Evolutionary conservation across 495 filamentous ascomycete species (phyloP).

Genomic region (Jackrogersella multiformis): DNA sequence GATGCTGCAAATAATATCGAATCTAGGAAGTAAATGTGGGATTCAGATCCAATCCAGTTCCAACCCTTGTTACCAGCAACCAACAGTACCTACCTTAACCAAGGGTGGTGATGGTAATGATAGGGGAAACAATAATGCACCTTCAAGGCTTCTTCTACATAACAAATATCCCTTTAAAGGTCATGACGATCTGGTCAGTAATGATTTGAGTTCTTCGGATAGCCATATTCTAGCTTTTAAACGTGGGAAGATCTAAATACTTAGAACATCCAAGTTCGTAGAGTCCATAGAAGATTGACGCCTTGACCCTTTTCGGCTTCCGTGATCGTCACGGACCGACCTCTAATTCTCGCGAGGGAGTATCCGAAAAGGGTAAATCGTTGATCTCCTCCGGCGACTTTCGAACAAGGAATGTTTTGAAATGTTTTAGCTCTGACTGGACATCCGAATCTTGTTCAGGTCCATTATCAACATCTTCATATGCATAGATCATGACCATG

Average conservation of each 20-base stretch:
- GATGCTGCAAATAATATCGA: constrained; percentile 35
- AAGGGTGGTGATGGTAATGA: constrained; percentile 1
- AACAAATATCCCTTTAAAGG: not conserved
- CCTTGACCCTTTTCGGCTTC: constrained; percentile 29
- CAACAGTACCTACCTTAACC: not conserved
- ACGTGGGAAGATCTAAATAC: not conserved
- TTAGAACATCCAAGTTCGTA: too few species aligned
- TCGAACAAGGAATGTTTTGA: constrained; percentile 38
- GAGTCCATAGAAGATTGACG: too few species aligned
- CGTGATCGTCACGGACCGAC: constrained; percentile 36
- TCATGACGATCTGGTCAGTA: not conserved
- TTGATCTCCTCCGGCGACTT: constrained; percentile 12
- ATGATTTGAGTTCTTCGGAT: constrained; percentile 17
- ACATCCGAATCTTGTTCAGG: not conserved
- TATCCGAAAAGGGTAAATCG: constrained; percentile 21
- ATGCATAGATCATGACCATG: constrained; percentile 16
- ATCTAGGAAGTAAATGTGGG: constrained; percentile 11
- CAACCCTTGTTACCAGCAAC: not conserved
- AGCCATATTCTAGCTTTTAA: constrained; percentile 8
- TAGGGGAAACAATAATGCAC: not conserved
- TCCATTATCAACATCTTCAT: too few species aligned
- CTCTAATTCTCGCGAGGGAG: constrained; percentile 17
- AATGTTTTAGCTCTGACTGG: constrained; percentile 15
- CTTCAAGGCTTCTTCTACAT: too few species aligned
- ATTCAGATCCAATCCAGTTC: constrained; percentile 20